phyloP scores from a whole-genome alignment of 805 yeast genomes.

The Candida suzukii region DNA sequence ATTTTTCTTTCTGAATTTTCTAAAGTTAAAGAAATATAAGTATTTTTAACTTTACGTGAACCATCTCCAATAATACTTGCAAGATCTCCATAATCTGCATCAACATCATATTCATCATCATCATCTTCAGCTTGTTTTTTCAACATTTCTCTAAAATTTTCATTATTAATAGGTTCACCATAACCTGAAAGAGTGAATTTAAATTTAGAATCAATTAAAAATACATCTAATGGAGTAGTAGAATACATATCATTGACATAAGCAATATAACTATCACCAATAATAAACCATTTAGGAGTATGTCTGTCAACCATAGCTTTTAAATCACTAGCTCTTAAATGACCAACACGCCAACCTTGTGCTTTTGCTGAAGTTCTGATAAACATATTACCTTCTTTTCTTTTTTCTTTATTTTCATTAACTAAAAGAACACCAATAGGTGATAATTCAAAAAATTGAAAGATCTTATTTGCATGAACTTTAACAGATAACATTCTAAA shows the following conservation, averaged over 20 bases:
- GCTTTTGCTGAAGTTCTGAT: conserved; percentile 77
- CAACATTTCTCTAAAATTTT: conserved; percentile 11
- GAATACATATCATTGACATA: conserved; percentile 82
- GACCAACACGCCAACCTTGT: conserved; percentile 96
- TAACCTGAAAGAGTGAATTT: conserved; percentile 34
- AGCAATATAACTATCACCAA: conserved; percentile 77
- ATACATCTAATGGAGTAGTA: conserved; percentile 86
- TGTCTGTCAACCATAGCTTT: conserved; percentile 87
- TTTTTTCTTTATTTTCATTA: conserved; percentile 72
- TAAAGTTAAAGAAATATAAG: conserved; percentile 49
- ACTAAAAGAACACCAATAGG: conserved; percentile 80
- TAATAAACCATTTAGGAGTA: conserved; percentile 85
- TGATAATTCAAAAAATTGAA: conserved; percentile 85
- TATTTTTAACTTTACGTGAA: conserved; percentile 22
- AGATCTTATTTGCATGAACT: conserved; percentile 76
- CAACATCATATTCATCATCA: conserved; percentile 26
- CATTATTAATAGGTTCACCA: conserved; percentile 17
- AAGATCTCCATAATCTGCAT: conserved; percentile 31
- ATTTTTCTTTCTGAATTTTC: conserved; percentile 76
- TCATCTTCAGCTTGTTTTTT: conserved; percentile 10
- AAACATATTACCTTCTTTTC: conserved; percentile 83
- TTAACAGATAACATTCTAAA: conserved; percentile 53
- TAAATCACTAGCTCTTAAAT: conserved; percentile 70
- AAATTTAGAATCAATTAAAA: conserved; percentile 76
- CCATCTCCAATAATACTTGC: conserved; percentile 34